These are phyloP conservation scores for Solioccasus polychromus DNA, from an alignment of 768 basidiomycete species.

Conservation along the genomic window DNA sequence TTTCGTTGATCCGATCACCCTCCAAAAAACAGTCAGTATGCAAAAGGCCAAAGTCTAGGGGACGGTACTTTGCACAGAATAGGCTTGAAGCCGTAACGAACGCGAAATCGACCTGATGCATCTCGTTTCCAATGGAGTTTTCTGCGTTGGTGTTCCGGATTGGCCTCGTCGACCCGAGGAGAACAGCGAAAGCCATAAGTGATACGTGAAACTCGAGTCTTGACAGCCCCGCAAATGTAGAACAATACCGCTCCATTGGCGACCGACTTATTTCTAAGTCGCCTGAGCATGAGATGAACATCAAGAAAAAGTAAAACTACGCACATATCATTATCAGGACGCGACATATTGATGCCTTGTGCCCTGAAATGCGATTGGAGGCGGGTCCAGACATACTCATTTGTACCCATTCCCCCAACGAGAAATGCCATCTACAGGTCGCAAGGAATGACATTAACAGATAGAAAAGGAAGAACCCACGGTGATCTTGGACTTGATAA, in stretches of 20 bases:
- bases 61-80: slow-evolving; percentile 4
- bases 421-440: slow-evolving; percentile 9
- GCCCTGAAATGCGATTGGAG: slow-evolving; percentile 10
- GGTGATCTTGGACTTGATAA: neutral
- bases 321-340: slow-evolving; percentile 11
- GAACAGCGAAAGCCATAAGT: too few relatives aligned
- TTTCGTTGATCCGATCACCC: slow-evolving; percentile 2
- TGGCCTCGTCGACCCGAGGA: neutral
- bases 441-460: neutral
- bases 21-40: neutral
- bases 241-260: slow-evolving; percentile 8
- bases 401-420: slow-evolving; percentile 10
- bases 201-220: slow-evolving; percentile 1
- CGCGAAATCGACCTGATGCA: neutral
- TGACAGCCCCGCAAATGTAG: slow-evolving; percentile 1
- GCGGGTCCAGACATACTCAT: slow-evolving; percentile 5
- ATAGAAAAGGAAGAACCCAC: neutral
- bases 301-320: neutral
- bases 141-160: slow-evolving; percentile 3
- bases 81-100: neutral
- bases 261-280: slow-evolving; percentile 12
- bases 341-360: neutral
- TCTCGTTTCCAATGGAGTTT: neutral
- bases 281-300: too few relatives aligned
- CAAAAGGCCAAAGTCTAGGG: neutral